Percentiles rank a stretch among this genome's conserved stretches.
phyloP scores from a whole-genome alignment of 2,329 filamentous ascomycete species.

The Grosmannia serpens region DNA sequence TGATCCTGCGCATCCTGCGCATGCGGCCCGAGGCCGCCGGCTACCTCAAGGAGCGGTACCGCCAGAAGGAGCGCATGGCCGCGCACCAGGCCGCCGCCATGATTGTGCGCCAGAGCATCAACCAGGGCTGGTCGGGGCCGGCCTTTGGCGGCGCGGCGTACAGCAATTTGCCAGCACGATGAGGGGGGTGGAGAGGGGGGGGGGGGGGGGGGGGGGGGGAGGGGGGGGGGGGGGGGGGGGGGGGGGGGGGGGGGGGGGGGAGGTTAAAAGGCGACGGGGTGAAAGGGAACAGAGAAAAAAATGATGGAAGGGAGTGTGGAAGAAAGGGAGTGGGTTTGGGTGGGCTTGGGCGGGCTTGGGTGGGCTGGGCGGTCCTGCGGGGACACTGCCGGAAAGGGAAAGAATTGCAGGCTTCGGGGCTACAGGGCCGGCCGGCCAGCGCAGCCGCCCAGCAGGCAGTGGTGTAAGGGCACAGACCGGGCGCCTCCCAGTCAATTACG shows the following conservation, averaged over 20 bases:
- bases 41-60: conserved; percentile 81
- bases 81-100: conserved; percentile 83
- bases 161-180: conserved; percentile 37
- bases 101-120: conserved; percentile 86
- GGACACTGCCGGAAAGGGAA: background rate
- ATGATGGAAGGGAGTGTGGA: background rate
- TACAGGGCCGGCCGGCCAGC: background rate
- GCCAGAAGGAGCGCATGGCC: conserved; percentile 87
- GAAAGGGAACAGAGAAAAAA: background rate
- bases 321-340: background rate
- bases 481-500: no score
- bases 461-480: no score
- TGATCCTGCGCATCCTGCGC: conserved; percentile 87
- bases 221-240: no score
- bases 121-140: conserved; percentile 38
- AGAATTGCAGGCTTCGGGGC: background rate
- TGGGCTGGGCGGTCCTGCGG: background rate
- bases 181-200: conserved; percentile 9
- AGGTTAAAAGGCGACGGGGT: background rate
- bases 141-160: conserved; percentile 27
- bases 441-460: background rate
- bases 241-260: background rate
- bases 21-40: conserved; percentile 85
- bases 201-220: background rate
- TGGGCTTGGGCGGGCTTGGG: background rate